Evolutionary conservation across 768 basidiomycete species (phyloP), one percentile per base, ranked within the genome.

Genomic region (Xerocomellus amylosporus): DNA sequence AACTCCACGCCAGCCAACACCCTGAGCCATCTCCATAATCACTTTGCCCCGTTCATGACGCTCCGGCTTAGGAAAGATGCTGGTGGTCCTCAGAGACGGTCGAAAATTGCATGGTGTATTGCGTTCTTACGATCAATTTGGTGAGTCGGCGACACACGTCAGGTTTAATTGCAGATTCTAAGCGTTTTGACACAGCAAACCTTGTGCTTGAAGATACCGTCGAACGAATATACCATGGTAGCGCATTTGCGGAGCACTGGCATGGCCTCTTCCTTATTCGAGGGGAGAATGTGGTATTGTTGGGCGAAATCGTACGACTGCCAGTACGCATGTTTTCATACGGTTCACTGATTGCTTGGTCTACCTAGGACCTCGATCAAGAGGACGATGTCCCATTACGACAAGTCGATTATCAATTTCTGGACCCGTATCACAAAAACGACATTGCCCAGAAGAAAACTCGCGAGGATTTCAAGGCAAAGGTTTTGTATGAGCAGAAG

Each of bases 71-170:
- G 97, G 98, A 80, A 98, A 98, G 84, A 96, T 99, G 85, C 81
- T 99, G 52, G 95, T 99, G 50, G 86, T 98, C 65, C 79, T 99
- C 58, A 81, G 97, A 72, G 97, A 99, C 73, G 97, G 97, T 55
- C 79, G 94, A 67, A 99, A 98, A 72, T 80, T 98, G 38, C 90
- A 97, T 64, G 97, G 97, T 40, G 96, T 99, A 46, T 76, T 99
- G 63, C 79, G 97, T 53, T 96, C 93, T 20, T 99, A 99, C 71
- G 97, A 99, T 78, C 97, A 99, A 67, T 99, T 98, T 64, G 97
- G 97, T 98, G 72, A 64, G 86, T 53, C 17, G 19, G 22, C 30
- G 9, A 13, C 17, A 28, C 34, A 33, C 20, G 51, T 37, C 43
- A 37, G 20, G 28, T 8, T 34, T 31, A 9, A 33, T 50, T 19